These are phyloP conservation scores for Yarrowia phangngaensis DNA, from an alignment of 805 yeast species.

Conservation along the genomic window DNA sequence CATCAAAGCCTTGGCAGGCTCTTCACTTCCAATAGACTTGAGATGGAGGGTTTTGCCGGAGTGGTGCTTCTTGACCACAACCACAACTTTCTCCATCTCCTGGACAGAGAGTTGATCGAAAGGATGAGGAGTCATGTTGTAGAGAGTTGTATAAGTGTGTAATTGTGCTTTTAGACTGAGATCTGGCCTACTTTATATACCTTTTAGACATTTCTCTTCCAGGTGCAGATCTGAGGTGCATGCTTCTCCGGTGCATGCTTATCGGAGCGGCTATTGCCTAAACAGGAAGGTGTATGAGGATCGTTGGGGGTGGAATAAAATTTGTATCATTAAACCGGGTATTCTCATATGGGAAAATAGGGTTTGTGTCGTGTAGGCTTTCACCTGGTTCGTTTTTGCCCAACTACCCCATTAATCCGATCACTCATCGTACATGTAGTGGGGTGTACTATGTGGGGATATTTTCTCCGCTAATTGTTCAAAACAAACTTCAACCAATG, in stretches of 20 bases:
- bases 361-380: background rate
- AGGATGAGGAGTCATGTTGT: slow-evolving; percentile 35
- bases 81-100: slow-evolving; percentile 37
- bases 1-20: slow-evolving; percentile 77
- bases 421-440: too few relatives aligned
- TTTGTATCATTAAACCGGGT: too few relatives aligned
- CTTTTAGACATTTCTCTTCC: too few relatives aligned
- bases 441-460: too few relatives aligned
- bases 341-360: too few relatives aligned
- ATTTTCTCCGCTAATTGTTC: too few relatives aligned
- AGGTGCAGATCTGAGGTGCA: too few relatives aligned
- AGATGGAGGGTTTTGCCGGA: slow-evolving; percentile 37
- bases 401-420: background rate
- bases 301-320: background rate
- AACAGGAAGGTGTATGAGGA: slow-evolving; percentile 21
- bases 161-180: background rate
- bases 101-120: slow-evolving; percentile 38
- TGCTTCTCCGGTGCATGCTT: too few relatives aligned
- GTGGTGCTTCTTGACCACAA: slow-evolving; percentile 34
- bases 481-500: too few relatives aligned
- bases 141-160: background rate
- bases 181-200: too few relatives aligned
- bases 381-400: background rate
- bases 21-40: slow-evolving; percentile 41
- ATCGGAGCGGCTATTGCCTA: slow-evolving; percentile 8